A percentile compares a stretch with the other conserved stretches of the same genome.
Evolutionary conservation across 1,284 basidiomycete species (phyloP).

Genomic region (Apiotrichum gamsii): DNA sequence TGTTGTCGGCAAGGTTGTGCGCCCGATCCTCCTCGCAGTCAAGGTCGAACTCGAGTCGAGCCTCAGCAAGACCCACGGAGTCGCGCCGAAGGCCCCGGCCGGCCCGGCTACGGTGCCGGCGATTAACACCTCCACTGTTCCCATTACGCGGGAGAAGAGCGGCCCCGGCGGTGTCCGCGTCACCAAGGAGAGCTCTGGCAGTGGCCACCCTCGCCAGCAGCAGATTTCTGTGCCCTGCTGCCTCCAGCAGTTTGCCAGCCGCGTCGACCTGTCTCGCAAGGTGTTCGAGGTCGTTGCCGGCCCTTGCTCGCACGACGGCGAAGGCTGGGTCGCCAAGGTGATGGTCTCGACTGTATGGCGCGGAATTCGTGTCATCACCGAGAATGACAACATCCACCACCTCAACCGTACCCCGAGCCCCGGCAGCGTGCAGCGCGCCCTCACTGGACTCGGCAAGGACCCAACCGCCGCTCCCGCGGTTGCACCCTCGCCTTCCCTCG

Average conservation of each 20-base stretch:
- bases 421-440: slow-evolving; percentile 33
- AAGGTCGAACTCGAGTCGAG: slow-evolving; percentile 43
- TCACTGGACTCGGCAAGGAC: slow-evolving; percentile 38
- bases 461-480: slow-evolving; percentile 14
- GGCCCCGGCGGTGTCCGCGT: slow-evolving; percentile 26
- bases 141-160: slow-evolving; percentile 28
- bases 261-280: slow-evolving; percentile 42
- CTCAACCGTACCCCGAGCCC: slow-evolving; percentile 38
- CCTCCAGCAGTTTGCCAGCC: slow-evolving; percentile 45
- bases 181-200: slow-evolving; percentile 35
- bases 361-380: slow-evolving; percentile 42
- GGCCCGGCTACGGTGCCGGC: slow-evolving; percentile 34
- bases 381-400: slow-evolving; percentile 22
- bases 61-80: slow-evolving; percentile 29
- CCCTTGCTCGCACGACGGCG: slow-evolving; percentile 46
- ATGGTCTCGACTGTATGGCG: slow-evolving; percentile 47
- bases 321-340: slow-evolving; percentile 47
- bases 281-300: slow-evolving; percentile 41
- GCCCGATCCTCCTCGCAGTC: slow-evolving; percentile 40
- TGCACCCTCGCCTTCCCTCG: slow-evolving; percentile 25
- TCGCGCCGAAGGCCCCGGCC: slow-evolving; percentile 33
- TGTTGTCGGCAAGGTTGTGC: slow-evolving; percentile 46
- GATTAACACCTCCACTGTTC: slow-evolving; percentile 11
- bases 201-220: slow-evolving; percentile 27
- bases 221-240: slow-evolving; percentile 34